phyloP scores from a whole-genome alignment of 1,284 basidiomycete genomes.

The Trametes versicolor region DNA sequence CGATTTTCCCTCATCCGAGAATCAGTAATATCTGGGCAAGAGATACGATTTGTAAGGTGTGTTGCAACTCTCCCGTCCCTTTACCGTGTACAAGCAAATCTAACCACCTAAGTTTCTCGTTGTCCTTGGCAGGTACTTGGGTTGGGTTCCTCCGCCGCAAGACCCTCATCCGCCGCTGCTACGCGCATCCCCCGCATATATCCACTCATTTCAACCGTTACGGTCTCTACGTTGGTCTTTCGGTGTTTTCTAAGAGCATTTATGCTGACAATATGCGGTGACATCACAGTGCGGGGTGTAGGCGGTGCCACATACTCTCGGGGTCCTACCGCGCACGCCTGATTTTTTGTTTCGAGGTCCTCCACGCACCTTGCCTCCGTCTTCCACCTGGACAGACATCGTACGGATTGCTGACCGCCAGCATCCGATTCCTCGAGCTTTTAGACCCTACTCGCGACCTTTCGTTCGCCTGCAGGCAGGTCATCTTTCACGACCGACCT shows the following conservation, averaged over 20 bases:
- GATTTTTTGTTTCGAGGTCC: slow-evolving; percentile 46
- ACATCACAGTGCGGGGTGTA: slow-evolving; percentile 27
- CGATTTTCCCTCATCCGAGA: too few species aligned
- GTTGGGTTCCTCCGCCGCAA: too few species aligned
- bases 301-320: slow-evolving; percentile 32
- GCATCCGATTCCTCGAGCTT: slow-evolving; percentile 43
- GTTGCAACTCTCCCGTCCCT: too few species aligned
- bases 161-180: too few species aligned
- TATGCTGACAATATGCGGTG: slow-evolving; percentile 11
- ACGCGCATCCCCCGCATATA: too few species aligned
- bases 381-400: slow-evolving; percentile 48
- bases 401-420: slow-evolving; percentile 47
- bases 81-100: too few species aligned
- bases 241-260: neutral
- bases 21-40: too few species aligned
- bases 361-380: slow-evolving; percentile 41
- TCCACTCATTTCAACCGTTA: too few species aligned
- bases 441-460: slow-evolving; percentile 47
- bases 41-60: too few species aligned
- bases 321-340: slow-evolving; percentile 38
- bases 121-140: too few species aligned
- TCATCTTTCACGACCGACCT: slow-evolving; percentile 84
- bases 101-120: too few species aligned
- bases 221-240: too few species aligned
- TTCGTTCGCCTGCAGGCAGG: slow-evolving; percentile 89